These are phyloP conservation scores for Staphylotrichum tortipilum DNA, from an alignment of 495 filamentous ascomycete species.

Conservation along the genomic window DNA sequence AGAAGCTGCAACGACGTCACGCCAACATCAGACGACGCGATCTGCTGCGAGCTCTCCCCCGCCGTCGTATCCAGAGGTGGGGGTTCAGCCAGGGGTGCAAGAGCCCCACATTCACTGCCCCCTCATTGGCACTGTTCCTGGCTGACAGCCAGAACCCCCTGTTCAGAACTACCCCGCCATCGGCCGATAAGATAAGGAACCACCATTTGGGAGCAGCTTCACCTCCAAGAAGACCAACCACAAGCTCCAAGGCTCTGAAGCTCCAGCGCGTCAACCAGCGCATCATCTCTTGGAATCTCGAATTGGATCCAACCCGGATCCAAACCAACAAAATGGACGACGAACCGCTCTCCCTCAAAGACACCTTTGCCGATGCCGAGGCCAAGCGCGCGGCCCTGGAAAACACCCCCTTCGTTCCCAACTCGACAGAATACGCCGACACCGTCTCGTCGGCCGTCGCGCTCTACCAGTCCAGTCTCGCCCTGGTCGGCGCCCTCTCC, in stretches of 20 bases:
- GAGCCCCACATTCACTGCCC: no score
- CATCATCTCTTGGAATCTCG: no score
- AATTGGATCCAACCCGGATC: no score
- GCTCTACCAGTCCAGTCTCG: slow-evolving; percentile 63
- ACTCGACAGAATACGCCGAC: slow-evolving; percentile 54
- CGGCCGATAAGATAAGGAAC: slow-evolving; percentile 3
- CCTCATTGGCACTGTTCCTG: no score
- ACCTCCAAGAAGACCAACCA: not conserved
- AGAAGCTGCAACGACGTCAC: not conserved
- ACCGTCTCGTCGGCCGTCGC: slow-evolving; percentile 57
- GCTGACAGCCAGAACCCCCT: no score
- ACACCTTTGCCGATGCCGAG: slow-evolving; percentile 49
- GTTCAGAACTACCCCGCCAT: slow-evolving; percentile 6
- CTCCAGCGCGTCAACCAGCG: no score
- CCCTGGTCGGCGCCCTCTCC: slow-evolving; percentile 58
- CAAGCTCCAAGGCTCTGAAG: not conserved
- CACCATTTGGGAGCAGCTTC: not conserved
- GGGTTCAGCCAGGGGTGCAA: no score
- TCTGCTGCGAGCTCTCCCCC: no score
- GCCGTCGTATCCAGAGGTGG: no score
- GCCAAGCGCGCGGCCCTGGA: slow-evolving; percentile 30
- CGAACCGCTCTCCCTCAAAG: slow-evolving; percentile 35
- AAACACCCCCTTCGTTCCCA: slow-evolving; percentile 33
- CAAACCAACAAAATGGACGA: slow-evolving; percentile 17
- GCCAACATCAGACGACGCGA: not conserved